These are phyloP conservation scores for Debaryomyces udenii DNA, from an alignment of 1,139 yeast genomes.

Conservation along the genomic window DNA sequence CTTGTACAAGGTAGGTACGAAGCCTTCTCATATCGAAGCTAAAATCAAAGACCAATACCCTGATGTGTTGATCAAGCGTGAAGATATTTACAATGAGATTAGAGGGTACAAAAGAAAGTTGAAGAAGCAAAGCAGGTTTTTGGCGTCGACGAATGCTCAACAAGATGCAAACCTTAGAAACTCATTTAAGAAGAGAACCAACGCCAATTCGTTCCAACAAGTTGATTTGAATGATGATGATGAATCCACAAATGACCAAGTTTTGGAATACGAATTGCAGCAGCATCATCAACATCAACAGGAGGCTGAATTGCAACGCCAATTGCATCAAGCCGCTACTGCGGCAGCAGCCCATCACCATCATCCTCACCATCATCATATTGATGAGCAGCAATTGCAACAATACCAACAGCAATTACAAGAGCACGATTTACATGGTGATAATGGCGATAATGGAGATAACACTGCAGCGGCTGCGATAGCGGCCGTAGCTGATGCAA, in stretches of 20 bases:
- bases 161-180: slow-evolving; percentile 18
- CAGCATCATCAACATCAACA: slow-evolving; percentile 33
- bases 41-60: slow-evolving; percentile 57
- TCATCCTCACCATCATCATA: slow-evolving; percentile 24
- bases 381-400: slow-evolving; percentile 36
- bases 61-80: slow-evolving; percentile 57
- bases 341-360: slow-evolving; percentile 42
- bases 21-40: slow-evolving; percentile 59
- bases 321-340: slow-evolving; percentile 42
- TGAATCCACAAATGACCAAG: slow-evolving; percentile 24
- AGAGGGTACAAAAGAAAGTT: slow-evolving; percentile 59
- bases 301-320: slow-evolving; percentile 45
- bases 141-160: slow-evolving; percentile 15
- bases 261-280: slow-evolving; percentile 22
- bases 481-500: slow-evolving; percentile 47
- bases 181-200: slow-evolving; percentile 27
- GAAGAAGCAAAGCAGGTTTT: slow-evolving; percentile 42
- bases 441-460: slow-evolving; percentile 27
- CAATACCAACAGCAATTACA: slow-evolving; percentile 38
- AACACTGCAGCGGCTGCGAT: slow-evolving; percentile 44
- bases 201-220: slow-evolving; percentile 37
- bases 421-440: slow-evolving; percentile 30
- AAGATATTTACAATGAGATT: slow-evolving; percentile 61
- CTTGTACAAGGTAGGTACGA: slow-evolving; percentile 57
- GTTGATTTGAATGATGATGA: slow-evolving; percentile 35